These are phyloP conservation scores for Pyricularia sp. DNA, from an alignment of 2,329 filamentous ascomycete genomes.

Conservation along the genomic window DNA sequence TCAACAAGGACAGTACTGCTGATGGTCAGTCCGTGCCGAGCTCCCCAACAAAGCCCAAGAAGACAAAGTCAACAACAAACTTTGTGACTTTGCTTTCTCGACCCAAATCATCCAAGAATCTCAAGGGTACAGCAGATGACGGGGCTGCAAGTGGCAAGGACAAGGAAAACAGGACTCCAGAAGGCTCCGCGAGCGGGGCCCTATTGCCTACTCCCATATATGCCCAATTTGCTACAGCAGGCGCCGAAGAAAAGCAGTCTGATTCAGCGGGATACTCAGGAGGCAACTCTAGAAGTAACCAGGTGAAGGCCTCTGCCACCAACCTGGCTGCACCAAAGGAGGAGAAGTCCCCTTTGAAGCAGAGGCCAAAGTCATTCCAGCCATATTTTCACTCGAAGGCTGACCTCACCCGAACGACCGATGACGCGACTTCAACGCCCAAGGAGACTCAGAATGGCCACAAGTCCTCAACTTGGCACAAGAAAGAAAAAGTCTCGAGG, in stretches of 20 bases:
- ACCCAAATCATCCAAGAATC: conserved; percentile 58
- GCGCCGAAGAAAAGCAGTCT: not conserved
- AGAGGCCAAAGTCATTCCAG: conserved; percentile 39
- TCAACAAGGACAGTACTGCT: conserved; percentile 25
- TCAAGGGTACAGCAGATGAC: conserved; percentile 31
- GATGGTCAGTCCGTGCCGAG: conserved; percentile 23
- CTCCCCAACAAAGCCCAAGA: conserved; percentile 53
- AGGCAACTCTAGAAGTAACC: conserved; percentile 8
- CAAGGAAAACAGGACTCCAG: conserved; percentile 71
- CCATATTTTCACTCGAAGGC: conserved; percentile 15
- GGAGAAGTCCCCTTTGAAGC: conserved; percentile 18
- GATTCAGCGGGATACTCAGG: not conserved
- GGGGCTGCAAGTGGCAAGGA: conserved; percentile 38
- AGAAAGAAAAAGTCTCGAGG: conserved; percentile 27
- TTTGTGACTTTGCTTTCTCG: conserved; percentile 64
- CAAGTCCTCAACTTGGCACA: conserved; percentile 13
- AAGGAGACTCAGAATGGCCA: conserved; percentile 3
- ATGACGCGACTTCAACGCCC: conserved; percentile 5
- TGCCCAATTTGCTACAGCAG: conserved; percentile 50
- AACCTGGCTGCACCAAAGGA: conserved; percentile 10
- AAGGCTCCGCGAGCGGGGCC: conserved; percentile 22
- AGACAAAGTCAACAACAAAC: conserved; percentile 73
- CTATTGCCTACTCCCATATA: conserved; percentile 67
- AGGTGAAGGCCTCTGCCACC: conserved; percentile 7
- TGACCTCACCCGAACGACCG: conserved; percentile 11